phyloP scores from a whole-genome alignment of 2,329 filamentous ascomycete genomes.

The Curvularia hawaiiensis region DNA sequence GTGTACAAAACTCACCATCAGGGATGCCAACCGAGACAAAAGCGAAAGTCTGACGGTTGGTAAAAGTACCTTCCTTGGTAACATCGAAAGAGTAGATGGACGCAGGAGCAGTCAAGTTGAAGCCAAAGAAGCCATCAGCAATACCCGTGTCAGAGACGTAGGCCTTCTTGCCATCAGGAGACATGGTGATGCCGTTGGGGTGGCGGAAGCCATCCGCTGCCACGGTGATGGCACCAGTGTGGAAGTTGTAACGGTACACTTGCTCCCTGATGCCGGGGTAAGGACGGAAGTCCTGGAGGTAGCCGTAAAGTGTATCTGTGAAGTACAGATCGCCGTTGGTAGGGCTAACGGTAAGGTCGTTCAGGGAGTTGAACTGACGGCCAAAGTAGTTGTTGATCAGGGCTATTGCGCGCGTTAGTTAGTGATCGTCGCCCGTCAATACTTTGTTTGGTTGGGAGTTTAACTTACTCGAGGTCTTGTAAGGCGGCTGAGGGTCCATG shows the following conservation, averaged over 20 bases:
- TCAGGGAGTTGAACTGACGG: constrained; percentile 50
- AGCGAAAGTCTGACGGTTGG: constrained; percentile 32
- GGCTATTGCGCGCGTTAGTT: constrained; percentile 18
- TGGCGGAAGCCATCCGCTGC: constrained; percentile 48
- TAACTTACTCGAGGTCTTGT: constrained; percentile 31
- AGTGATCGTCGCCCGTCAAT: too few relatives aligned
- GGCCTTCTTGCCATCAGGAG: constrained; percentile 48
- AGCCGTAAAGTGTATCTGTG: constrained; percentile 49
- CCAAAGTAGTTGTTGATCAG: constrained; percentile 54
- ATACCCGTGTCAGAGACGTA: constrained; percentile 51
- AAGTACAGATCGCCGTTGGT: constrained; percentile 53
- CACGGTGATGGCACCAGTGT: constrained; percentile 46
- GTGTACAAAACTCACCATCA: constrained; percentile 19
- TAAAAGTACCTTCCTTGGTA: constrained; percentile 24
- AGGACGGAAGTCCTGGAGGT: constrained; percentile 32
- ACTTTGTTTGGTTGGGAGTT: background rate
- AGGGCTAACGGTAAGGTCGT: constrained; percentile 48
- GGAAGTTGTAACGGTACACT: constrained; percentile 50
- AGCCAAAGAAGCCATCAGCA: constrained; percentile 28
- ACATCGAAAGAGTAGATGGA: constrained; percentile 33
- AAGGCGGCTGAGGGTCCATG: constrained; percentile 31
- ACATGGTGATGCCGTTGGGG: constrained; percentile 51
- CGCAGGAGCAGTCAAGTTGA: constrained; percentile 27
- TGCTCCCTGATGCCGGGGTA: constrained; percentile 34
- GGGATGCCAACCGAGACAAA: constrained; percentile 25